Evolutionary conservation across 192 early-diverging fungal genomes (phyloP), one percentile per base, ranked within the genome.

Genomic region (Backusella liffmaniae): DNA sequence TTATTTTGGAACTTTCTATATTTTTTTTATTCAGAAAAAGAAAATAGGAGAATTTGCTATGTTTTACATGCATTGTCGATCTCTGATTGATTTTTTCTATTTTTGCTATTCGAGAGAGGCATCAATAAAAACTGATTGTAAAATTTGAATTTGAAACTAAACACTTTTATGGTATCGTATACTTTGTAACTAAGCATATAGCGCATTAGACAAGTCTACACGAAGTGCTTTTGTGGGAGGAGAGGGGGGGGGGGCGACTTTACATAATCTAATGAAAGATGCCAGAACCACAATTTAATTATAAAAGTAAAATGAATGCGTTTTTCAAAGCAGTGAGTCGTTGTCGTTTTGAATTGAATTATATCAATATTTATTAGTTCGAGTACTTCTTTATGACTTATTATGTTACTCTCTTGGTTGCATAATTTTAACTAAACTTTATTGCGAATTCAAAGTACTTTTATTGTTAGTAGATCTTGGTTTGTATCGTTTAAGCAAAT

Each of bases 61-160:
- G 53, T 56, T 56, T 56, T 62, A 62, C 23, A 23, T 62, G 56
- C 56, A 62, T 62, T 62, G 56, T 62, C 56, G 56, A 62, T 62
- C 56, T 12, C 23, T 12, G 12, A 26, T 62, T 62, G 56, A 62
- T 62, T 29, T 62, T 62, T 29, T 16, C 26, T 26, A 26, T 62
- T 62, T 29, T 29, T 12, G 56, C n/a, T 26, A 4, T 62, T 62
- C 56, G 23, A 62, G 23, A 62, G 23, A 62, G 12, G 2, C 21
- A 29, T 62, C 13, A 10, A 62, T 59, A 59, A 59, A 59, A 26
- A 21, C 53, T 4, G 10, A 59, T 59, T 21, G 32, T 2, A 32
- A 32, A 32, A 32, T 3, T 32, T 32, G 32, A 32, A 59, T 26
- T 23, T 23, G 23, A 59, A 62, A 21, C 6, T n/a, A 53, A n/a